phyloP scores from a whole-genome alignment of 495 filamentous ascomycete genomes.

The Pyrenopolyporus hunteri region DNA sequence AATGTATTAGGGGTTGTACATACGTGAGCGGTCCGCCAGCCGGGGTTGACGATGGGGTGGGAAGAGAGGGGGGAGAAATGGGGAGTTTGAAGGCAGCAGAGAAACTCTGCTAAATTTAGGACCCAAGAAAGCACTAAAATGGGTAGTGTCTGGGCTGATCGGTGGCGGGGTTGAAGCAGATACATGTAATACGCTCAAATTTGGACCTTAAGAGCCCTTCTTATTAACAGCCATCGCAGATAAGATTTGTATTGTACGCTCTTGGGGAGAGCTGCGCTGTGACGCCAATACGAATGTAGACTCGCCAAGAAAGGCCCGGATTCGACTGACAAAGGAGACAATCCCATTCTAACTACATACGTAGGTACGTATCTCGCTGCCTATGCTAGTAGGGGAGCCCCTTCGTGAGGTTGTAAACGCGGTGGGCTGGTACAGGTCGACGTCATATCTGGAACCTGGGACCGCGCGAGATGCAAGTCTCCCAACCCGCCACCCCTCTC shows the following conservation, averaged over 20 bases:
- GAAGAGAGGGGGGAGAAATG: not conserved
- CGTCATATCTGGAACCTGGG: slow-evolving; percentile 25
- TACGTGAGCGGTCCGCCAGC: not conserved
- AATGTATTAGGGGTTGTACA: not conserved
- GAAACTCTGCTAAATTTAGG: slow-evolving; percentile 27
- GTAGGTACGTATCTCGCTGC: no score
- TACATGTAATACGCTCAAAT: not conserved
- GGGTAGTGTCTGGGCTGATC: slow-evolving; percentile 14
- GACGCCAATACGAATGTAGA: slow-evolving; percentile 22
- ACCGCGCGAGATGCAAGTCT: not conserved
- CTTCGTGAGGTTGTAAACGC: not conserved
- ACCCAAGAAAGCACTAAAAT: not conserved
- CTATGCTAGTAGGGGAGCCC: no score
- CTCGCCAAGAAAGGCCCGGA: slow-evolving; percentile 1
- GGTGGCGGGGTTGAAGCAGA: slow-evolving; percentile 14
- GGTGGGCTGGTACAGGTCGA: slow-evolving; percentile 7
- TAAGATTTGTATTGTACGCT: slow-evolving; percentile 2
- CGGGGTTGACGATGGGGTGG: not conserved
- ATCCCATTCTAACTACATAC: not conserved
- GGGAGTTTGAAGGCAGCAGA: not conserved
- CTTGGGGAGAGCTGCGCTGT: slow-evolving; percentile 9
- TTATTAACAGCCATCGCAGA: not conserved
- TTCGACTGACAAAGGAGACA: slow-evolving; percentile 7
- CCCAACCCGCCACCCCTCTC: not conserved
- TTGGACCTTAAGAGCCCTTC: not conserved